Conservation (phyloP, 2,329 filamentous ascomycete species). For the Colletotrichum nymphaeae region DNA sequence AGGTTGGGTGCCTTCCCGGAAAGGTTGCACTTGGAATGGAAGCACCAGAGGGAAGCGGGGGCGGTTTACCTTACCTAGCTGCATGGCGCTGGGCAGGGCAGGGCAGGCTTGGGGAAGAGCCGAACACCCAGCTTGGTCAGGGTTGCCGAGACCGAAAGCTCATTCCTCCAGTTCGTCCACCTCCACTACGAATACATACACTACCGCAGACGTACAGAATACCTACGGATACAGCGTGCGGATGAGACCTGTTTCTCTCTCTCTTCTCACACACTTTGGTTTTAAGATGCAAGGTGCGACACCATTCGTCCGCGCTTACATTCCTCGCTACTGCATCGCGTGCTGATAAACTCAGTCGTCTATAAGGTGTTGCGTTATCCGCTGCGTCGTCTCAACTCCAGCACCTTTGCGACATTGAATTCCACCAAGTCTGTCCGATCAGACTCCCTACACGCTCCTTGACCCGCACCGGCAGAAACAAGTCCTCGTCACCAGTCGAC, state of each 20-base stretch:
- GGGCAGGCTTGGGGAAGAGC: constrained; percentile 27
- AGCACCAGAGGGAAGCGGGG: constrained; percentile 20
- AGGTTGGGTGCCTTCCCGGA: constrained; percentile 28
- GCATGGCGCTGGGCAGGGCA: constrained; percentile 2
- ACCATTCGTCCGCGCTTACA: neutral
- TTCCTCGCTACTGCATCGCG: neutral
- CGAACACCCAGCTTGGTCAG: constrained; percentile 24
- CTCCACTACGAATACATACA: neutral
- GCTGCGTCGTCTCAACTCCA: neutral
- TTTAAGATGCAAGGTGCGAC: neutral
- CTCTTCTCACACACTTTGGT: neutral
- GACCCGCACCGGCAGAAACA: neutral
- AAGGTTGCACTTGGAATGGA: constrained; percentile 33
- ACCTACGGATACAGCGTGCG: neutral
- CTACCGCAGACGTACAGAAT: no score
- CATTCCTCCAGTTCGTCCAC: neutral
- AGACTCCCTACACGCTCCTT: neutral
- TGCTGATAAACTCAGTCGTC: neutral
- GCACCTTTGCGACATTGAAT: neutral
- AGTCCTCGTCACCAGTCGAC: neutral
- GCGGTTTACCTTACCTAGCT: neutral
- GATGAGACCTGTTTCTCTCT: neutral
- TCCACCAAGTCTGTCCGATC: constrained; percentile 6
- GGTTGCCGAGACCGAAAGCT: neutral
- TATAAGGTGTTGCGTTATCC: neutral